Base-by-base conservation (phyloP, 2,329 filamentous ascomycete species). In the Penicillium italicum region DNA sequence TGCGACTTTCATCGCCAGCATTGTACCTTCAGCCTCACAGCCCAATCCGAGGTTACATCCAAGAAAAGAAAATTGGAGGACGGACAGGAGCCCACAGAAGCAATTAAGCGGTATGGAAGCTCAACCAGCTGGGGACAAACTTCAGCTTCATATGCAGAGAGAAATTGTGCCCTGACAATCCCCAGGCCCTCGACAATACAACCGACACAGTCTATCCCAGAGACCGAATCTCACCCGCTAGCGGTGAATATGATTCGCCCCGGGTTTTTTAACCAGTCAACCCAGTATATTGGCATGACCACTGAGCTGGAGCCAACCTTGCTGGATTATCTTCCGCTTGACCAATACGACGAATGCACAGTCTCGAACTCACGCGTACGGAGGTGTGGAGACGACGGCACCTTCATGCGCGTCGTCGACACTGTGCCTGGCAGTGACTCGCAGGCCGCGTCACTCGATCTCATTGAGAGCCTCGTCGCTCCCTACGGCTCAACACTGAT, bases 1-100 rank as follows among this genome's bases (percentile, higher is more conserved):
- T 76, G 74, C 55, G 73, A 77, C 50, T 77, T 76, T 37, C 74
- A 76, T 58, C 72, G 73, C 40, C 74, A 76, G 64, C 74, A 77
- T 28, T 76, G 74, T 60, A 76, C 74, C 8, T 76, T 76, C 55
- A 72, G 65, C 26, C 62, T 74, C 8, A 62, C 66, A 31, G 63
- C 60, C 41, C 58, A 43, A 53, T 60, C 50, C 10, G 67, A 67
- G 10, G 62, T 65, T 16, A 49, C 37, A 14, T 53, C 70, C 16
- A 75, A 74, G 61, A 77, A 77, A 60, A 67, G 74, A 45, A 77
- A 76, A 60, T 61, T 76, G 36, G 72, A 73, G 36, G 70, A 74
- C 4, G 66, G 69, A 18, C 66, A 66, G 53, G 62, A 50, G 8
- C 28, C 37, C 16, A 18, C 55, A 9, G 70, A 72, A 41, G 65